These are phyloP conservation scores for Penicillium verhagenii DNA, from an alignment of 495 filamentous ascomycete genomes.

Conservation along the genomic window DNA sequence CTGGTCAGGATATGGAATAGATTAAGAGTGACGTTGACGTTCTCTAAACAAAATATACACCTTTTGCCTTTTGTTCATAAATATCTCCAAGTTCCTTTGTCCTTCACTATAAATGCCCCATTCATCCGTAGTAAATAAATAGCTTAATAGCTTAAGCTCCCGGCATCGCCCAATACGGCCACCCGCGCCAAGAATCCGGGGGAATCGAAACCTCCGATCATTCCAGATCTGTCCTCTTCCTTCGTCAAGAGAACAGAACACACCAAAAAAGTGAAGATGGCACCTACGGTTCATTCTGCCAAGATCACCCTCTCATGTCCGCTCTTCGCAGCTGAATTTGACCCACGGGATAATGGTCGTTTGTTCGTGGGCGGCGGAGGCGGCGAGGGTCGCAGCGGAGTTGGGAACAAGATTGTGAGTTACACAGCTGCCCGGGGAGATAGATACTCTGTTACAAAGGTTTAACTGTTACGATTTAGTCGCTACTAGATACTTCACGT, in stretches of 20 bases:
- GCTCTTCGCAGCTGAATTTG: constrained; percentile 87
- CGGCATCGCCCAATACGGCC: constrained; percentile 17
- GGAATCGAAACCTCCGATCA: constrained; percentile 20
- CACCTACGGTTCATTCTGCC: constrained; percentile 56
- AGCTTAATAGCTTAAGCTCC: neutral
- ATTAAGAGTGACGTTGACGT: constrained; percentile 9
- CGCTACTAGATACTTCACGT: constrained; percentile 65
- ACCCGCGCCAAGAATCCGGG: constrained; percentile 37
- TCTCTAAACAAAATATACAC: constrained; percentile 22
- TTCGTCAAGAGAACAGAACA: constrained; percentile 8
- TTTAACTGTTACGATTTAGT: constrained; percentile 40
- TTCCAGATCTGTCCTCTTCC: constrained; percentile 24
- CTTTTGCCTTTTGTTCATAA: constrained; percentile 9
- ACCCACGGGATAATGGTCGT: constrained; percentile 69
- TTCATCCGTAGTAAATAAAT: neutral
- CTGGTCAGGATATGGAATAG: constrained; percentile 65
- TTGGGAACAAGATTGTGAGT: constrained; percentile 86
- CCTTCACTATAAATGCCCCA: neutral
- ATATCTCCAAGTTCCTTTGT: neutral
- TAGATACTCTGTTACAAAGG: neutral
- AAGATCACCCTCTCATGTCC: constrained; percentile 79
- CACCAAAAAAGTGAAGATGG: constrained; percentile 30
- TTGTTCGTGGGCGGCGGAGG: constrained; percentile 90
- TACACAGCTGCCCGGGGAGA: constrained; percentile 1
- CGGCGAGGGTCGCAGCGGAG: constrained; percentile 79